Evolutionary conservation across 305 asterid species (phyloP), one percentile per base, ranked within the genome.

Genomic region (Ilex paraguariensis): DNA sequence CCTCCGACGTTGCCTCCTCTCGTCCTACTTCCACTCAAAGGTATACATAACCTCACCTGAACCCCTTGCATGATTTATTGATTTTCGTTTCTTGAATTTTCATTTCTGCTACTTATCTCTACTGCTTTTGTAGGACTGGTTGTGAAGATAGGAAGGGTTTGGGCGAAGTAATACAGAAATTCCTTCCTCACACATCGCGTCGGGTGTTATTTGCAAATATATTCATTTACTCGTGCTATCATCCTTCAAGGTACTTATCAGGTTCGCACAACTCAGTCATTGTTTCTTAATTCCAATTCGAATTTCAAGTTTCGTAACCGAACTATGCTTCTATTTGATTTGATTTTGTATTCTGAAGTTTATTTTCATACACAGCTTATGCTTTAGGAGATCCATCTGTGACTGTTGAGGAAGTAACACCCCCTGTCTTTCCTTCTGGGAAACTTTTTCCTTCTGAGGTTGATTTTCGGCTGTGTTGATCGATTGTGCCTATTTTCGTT

Each of bases 321-420:
- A 42, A 45, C 50, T 45, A 7, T 7, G 50, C 50, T 14, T 7
- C 6, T 52, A 16, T 10, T 7, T 14, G 56, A 52, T 52, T n/a
- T 52, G 10, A 21, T n/a, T 14, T 4, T 52, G 28, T 4, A 14
- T 52, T 7, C 10, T 7, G 31, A 7, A 3, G n/a, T 16, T 6
- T 14, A 15, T 7, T 52, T 52, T 3, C 9, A 17, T 3, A 66
- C 68, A 63, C 95, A 93, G 99, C 99, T 44, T 79, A 77, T 72
- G 97, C 95, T 61, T 75, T 93, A 77, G 97, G 96, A 59, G 96
- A 93, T 75, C 80, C 99, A 14, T 84, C 95, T 16, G 81, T 93
- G 68, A 90, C 95, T 49, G 60, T 90, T 84, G 96, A 93, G 75
- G 92, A 90, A 86, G 95, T 86, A 21, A 87, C 95, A 6, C 96